phyloP scores from a whole-genome alignment of 805 yeast species.

The Pichia heedii region DNA sequence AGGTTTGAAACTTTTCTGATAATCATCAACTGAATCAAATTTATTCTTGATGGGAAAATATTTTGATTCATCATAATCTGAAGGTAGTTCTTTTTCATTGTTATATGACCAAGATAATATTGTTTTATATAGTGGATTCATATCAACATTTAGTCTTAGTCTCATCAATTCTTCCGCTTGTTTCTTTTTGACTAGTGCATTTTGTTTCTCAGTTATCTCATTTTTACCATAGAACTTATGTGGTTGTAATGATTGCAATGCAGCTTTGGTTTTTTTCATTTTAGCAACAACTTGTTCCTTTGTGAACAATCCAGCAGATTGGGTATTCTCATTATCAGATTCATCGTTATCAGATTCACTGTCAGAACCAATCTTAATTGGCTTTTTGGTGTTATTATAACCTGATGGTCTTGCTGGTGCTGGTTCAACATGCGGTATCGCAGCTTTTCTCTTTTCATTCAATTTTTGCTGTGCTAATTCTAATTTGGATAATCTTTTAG shows the following conservation, averaged over 20 bases:
- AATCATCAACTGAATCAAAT: constrained; percentile 55
- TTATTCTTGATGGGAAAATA: constrained; percentile 43
- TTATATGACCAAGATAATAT: constrained; percentile 74
- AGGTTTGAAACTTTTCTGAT: constrained; percentile 66
- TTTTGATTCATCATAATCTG: constrained; percentile 30
- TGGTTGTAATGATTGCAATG: constrained; percentile 23
- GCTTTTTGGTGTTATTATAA: constrained; percentile 28
- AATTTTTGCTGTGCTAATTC: constrained; percentile 22
- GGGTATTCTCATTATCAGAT: constrained; percentile 28
- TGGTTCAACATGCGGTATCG: constrained; percentile 24
- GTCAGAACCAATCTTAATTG: constrained; percentile 15
- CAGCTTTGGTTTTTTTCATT: constrained; percentile 18
- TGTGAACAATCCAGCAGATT: constrained; percentile 33
- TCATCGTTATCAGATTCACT: constrained; percentile 32
- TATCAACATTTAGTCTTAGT: constrained; percentile 64
- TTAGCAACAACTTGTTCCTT: constrained; percentile 28
- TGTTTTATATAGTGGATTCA: constrained; percentile 62
- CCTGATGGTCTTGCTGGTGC: constrained; percentile 49
- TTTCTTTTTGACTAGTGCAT: constrained; percentile 30
- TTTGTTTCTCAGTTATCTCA: constrained; percentile 5
- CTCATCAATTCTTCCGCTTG: constrained; percentile 72
- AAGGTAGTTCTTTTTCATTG: constrained; percentile 47
- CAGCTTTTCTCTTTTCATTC: constrained; percentile 15
- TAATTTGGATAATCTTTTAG: constrained; percentile 19
- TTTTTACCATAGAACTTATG: constrained; percentile 17